Conservation (phyloP, 495 filamentous ascomycete species). For the Trichoderma gamsii region DNA sequence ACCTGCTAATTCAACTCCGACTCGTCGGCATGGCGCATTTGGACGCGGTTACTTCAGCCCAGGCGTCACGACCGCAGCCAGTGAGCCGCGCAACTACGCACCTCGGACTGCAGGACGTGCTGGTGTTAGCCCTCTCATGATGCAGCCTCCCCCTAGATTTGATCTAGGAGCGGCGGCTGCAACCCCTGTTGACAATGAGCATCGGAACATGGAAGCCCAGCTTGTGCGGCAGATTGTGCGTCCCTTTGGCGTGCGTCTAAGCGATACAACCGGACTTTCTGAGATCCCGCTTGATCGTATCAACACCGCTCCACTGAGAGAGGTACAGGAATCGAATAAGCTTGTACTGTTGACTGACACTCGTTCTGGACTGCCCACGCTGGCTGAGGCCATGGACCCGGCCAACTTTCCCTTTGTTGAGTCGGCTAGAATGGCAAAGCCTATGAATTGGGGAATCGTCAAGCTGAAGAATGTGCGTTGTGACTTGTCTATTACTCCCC, state of each 20-base stretch:
- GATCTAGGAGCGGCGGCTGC: background rate
- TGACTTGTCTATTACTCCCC: background rate
- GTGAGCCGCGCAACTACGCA: constrained; percentile 18
- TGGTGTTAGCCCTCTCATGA: background rate
- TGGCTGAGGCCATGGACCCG: constrained; percentile 26
- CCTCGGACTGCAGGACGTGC: constrained; percentile 6
- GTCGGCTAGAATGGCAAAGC: constrained; percentile 19
- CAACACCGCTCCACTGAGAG: constrained; percentile 6
- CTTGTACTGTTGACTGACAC: constrained; percentile 27
- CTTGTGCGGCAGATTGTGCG: constrained; percentile 11
- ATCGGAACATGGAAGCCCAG: background rate
- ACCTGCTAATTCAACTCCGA: background rate
- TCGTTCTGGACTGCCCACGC: constrained; percentile 24
- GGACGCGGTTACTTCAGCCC: constrained; percentile 7
- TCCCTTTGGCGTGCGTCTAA: background rate
- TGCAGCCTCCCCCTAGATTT: constrained; percentile 16
- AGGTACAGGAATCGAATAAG: constrained; percentile 24
- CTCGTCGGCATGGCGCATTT: background rate
- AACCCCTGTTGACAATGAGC: background rate
- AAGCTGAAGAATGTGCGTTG: constrained; percentile 33
- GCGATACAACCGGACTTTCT: background rate
- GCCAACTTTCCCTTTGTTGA: constrained; percentile 41
- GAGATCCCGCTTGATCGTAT: background rate
- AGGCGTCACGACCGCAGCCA: background rate
- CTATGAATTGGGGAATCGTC: constrained; percentile 26